Conservation (phyloP, 1,284 basidiomycete genomes). For the Trichosporon sp. region DNA sequence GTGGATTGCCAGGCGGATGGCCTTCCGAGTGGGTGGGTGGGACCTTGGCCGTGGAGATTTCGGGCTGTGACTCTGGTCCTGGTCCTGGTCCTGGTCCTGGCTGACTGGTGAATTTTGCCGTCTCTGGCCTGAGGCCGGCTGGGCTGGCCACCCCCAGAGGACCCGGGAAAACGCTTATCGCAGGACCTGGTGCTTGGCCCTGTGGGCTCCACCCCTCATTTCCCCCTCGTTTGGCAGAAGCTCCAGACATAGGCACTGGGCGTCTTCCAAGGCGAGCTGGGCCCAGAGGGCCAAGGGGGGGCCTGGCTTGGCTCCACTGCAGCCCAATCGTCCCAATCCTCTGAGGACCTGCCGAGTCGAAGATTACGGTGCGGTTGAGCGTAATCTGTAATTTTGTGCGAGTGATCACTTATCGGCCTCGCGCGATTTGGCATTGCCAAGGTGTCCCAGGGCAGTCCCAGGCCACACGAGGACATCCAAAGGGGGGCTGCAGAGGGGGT, state of each 20-base stretch:
- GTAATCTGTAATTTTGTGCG: constrained; percentile 1
- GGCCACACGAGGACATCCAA: no score
- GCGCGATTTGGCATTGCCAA: constrained; percentile 13
- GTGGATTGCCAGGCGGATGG: no score
- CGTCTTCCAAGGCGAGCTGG: not conserved
- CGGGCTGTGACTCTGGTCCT: constrained; percentile 10
- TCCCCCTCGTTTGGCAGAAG: not conserved
- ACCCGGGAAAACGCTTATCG: constrained; percentile 4
- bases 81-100: not conserved
- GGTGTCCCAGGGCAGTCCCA: not conserved
- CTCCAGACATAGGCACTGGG: not conserved
- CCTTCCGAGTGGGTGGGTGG: not conserved
- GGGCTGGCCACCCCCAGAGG: not conserved
- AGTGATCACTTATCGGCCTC: not conserved
- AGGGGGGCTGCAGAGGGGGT: not conserved
- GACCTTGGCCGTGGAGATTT: not conserved
- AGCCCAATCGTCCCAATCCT: not conserved
- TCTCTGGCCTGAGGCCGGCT: not conserved
- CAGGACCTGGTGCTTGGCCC: not conserved
- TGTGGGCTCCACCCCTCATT: not conserved
- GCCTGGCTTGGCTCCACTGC: not conserved
- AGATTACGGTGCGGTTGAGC: not conserved
- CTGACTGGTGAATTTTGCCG: not conserved
- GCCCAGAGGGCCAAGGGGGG: not conserved
- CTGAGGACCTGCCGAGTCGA: not conserved